Evolutionary conservation across 208 protist species (phyloP), one percentile per base, ranked within the genome.

Genomic region (Wallacemonas collosoma): DNA sequence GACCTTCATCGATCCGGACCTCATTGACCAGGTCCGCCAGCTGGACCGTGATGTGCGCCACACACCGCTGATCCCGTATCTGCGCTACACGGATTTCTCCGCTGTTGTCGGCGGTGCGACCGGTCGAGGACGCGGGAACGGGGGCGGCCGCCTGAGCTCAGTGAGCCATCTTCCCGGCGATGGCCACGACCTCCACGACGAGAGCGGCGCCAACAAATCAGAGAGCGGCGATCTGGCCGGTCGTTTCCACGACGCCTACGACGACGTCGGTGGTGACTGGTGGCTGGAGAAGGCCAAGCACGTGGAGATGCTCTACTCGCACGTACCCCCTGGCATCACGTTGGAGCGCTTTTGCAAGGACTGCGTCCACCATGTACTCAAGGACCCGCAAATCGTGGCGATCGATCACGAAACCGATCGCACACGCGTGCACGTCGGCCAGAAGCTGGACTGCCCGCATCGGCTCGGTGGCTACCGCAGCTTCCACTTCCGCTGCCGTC

Each of bases 1-100:
- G 58, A 77, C 72, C 43, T 96, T 96, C 68, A 96, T 96, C 65
- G 92, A 96, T 61, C 81, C 88, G 9, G 83, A 85, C 44, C 39
- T 68, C 14, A 83, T 91, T 56, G 70, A 80, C 38, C 36, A 87
- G 43, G 64, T 90, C 17, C 71, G 72, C 44, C 75, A 71, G 41
- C 75, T 91, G 11, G 82, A 91, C 62, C 82, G 78, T 55, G 81
- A 91, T 73, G 81, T 87, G 26, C 71, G 71, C 45, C 83, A 91
- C 68, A 81, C 75, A 51, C 80, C 86, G 6, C 79, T 91, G 68
- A 87, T 77, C 40, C 83, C 88, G 50, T 71, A 80, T 4, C 68
- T 93, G 45, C 65, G 72, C 11, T 95, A 91, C 78, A 88, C 77
- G 2, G 90, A 95, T 55, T 79, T 81, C 65, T 82, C 81, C 0